Conservation (phyloP, 2,329 filamentous ascomycete species). For the Neoscytalidium dimidiatum region DNA sequence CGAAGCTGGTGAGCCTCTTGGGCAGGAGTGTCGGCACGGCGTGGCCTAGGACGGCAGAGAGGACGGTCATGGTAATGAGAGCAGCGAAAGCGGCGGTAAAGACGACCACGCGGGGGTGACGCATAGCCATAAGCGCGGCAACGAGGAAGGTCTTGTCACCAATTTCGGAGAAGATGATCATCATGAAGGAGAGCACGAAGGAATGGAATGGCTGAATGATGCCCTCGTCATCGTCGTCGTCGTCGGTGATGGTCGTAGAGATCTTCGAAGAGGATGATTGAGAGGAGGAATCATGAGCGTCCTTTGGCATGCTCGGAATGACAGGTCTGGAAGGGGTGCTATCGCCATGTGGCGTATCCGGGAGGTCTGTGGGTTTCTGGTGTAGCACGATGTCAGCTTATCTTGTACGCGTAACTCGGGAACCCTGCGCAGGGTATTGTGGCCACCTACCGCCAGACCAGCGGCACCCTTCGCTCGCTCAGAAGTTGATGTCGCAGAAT, state of each 20-base stretch:
- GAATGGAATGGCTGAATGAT: constrained; percentile 83
- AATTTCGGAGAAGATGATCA: constrained; percentile 96
- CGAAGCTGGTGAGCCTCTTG: constrained; percentile 85
- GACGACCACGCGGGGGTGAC: constrained; percentile 88
- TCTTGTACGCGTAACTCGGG: background rate
- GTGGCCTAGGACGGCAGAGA: constrained; percentile 90
- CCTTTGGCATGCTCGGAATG: constrained; percentile 63
- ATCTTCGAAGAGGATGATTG: constrained; percentile 46
- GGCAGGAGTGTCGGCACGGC: constrained; percentile 88
- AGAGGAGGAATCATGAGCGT: constrained; percentile 35
- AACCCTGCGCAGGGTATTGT: background rate
- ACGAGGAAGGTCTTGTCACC: constrained; percentile 99
- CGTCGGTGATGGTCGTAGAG: constrained; percentile 20
- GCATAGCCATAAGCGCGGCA: constrained; percentile 98
- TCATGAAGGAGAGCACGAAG: constrained; percentile 86
- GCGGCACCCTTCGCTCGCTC: constrained; percentile 40
- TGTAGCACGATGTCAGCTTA: background rate
- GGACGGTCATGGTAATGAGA: constrained; percentile 88
- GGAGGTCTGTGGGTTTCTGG: constrained; percentile 80
- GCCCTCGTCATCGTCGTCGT: constrained; percentile 49
- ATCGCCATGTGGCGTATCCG: constrained; percentile 70
- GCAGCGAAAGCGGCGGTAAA: constrained; percentile 95
- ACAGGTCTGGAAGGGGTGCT: constrained; percentile 63
- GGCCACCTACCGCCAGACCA: constrained; percentile 57
- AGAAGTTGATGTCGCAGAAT: background rate